Evolutionary conservation across 768 basidiomycete genomes (phyloP).

Genomic region (Pisolithus marmoratus): DNA sequence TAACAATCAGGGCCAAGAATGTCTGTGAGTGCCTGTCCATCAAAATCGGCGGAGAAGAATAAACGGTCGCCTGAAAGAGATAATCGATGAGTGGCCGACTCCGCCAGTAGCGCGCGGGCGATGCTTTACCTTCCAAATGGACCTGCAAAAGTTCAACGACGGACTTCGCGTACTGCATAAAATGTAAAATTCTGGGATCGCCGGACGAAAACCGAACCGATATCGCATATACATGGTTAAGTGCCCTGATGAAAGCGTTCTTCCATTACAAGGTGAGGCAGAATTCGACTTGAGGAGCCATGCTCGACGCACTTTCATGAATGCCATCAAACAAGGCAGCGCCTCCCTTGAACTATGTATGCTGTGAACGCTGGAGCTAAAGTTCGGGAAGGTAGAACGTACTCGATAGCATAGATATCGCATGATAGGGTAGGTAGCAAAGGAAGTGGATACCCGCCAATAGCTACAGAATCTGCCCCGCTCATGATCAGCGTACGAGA

Average conservation of each 20-base stretch:
- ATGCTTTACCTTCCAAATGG: not conserved
- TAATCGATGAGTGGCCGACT: not conserved
- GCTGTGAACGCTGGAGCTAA: not conserved
- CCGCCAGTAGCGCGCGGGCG: not conserved
- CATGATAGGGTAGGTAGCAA: too few species aligned
- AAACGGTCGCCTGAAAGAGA: not conserved
- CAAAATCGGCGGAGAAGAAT: not conserved
- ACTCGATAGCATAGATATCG: too few species aligned
- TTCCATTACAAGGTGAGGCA: not conserved
- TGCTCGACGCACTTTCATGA: not conserved
- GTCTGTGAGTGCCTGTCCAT: not conserved
- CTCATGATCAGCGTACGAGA: too few species aligned
- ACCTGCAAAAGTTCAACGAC: not conserved
- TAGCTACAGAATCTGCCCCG: too few species aligned
- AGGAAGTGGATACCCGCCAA: too few species aligned
- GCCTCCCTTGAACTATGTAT: not conserved
- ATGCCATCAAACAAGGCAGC: not conserved
- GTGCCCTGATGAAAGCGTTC: not conserved
- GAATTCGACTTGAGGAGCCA: too few species aligned
- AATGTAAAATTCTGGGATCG: not conserved
- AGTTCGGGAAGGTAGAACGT: not conserved
- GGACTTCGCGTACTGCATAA: not conserved
- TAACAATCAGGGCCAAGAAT: not conserved
- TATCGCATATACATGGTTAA: not conserved
- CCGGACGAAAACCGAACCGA: not conserved